Evolutionary conservation across 495 filamentous ascomycete species (phyloP).

Genomic region (Neurospora sp.): DNA sequence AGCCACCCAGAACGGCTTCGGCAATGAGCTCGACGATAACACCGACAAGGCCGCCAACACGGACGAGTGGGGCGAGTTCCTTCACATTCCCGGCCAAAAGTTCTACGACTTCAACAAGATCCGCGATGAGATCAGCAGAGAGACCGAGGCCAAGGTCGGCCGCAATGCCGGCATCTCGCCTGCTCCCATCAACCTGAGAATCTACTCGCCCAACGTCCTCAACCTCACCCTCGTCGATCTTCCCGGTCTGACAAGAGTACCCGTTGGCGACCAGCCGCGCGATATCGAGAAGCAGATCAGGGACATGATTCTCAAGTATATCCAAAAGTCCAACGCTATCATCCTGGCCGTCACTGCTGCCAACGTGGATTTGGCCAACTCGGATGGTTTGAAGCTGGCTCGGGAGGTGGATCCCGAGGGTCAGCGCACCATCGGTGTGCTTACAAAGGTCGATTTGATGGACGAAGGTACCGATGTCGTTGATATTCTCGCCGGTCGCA

Average conservation of each 20-base stretch:
- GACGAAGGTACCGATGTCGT: conserved; percentile 98
- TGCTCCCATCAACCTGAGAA: conserved; percentile 89
- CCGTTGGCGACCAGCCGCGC: conserved; percentile 94
- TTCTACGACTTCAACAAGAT: conserved; percentile 99
- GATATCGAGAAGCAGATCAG: conserved; percentile 97
- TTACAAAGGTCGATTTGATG: conserved; percentile 99
- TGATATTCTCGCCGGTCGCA: conserved; percentile 95
- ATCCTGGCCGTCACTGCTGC: conserved; percentile 93
- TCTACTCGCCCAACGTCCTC: conserved; percentile 96
- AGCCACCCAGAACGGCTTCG: conserved; percentile 62
- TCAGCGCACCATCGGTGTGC: conserved; percentile 95
- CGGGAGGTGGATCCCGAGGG: conserved; percentile 97
- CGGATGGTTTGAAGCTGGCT: conserved; percentile 92
- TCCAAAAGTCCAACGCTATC: conserved; percentile 95
- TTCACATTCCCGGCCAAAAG: conserved; percentile 97
- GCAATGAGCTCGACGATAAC: conserved; percentile 52
- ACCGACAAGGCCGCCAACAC: conserved; percentile 75
- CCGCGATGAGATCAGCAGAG: conserved; percentile 91
- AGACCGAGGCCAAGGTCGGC: conserved; percentile 95
- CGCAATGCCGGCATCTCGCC: conserved; percentile 95
- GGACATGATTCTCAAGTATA: conserved; percentile 99
- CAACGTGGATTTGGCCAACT: conserved; percentile 97
- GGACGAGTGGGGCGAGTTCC: conserved; percentile 98
- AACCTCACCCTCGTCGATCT: conserved; percentile 96
- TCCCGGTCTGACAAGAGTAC: conserved; percentile 94